A percentile compares a stretch with the other conserved stretches of the same genome.
Conservation (phyloP, 306 rosid genomes). For the Glycine soja region DNA sequence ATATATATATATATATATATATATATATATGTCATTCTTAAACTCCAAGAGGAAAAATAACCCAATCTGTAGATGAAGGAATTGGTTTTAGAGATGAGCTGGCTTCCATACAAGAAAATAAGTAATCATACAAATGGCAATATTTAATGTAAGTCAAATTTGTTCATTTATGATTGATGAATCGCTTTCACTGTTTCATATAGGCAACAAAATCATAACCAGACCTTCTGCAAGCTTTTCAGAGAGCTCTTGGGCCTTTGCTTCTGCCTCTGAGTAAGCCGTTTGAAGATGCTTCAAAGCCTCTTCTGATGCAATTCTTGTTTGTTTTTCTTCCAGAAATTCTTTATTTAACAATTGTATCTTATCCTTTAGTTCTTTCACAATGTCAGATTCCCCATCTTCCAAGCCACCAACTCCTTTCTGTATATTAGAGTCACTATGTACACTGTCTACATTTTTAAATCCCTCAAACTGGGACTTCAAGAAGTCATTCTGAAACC, state of each 20-base stretch:
- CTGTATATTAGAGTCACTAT: conserved; percentile 47
- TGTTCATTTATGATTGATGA: conserved; percentile 23
- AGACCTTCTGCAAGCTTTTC: conserved; percentile 83
- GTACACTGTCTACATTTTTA: conserved; percentile 43
- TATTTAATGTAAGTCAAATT: conserved; percentile 31
- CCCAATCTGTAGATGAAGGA: conserved; percentile 28
- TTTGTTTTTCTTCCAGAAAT: conserved; percentile 80
- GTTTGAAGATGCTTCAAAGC: conserved; percentile 86
- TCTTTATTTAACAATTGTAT: conserved; percentile 66
- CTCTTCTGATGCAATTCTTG: conserved; percentile 85
- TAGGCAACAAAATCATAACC: conserved; percentile 45
- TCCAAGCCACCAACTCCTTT: conserved; percentile 46
- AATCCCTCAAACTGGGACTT: conserved; percentile 81
- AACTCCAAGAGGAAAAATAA: conserved; percentile 31
- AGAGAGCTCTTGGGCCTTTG: conserved; percentile 78
- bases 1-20: neutral
- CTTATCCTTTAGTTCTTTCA: conserved; percentile 63
- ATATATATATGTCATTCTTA: conserved; percentile 32
- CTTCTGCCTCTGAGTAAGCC: conserved; percentile 78
- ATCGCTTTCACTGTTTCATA: conserved; percentile 29
- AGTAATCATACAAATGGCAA: conserved; percentile 26
- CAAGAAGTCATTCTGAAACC: conserved; percentile 79
- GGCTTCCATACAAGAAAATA: conserved; percentile 26
- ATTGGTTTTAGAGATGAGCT: conserved; percentile 32
- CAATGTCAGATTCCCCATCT: conserved; percentile 53